Percentiles rank a stretch among this genome's conserved stretches.
Evolutionary conservation across 2,329 filamentous ascomycete species (phyloP).

Genomic region (Penicillium sumatraense): DNA sequence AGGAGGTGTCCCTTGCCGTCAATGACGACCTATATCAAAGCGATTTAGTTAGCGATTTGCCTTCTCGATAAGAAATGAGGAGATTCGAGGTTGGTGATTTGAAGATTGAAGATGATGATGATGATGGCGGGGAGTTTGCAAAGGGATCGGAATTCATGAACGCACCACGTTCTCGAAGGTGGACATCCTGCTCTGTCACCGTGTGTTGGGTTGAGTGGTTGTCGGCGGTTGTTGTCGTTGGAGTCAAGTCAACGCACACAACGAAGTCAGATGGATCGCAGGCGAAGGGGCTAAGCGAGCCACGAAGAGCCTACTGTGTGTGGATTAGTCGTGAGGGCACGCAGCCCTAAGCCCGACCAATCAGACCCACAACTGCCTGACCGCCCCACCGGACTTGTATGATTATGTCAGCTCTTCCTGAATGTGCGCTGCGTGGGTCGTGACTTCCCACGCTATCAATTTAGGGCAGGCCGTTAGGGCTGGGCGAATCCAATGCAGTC

Average conservation of each 20-base stretch:
- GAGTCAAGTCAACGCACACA: constrained; percentile 49
- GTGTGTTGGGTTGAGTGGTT: constrained; percentile 47
- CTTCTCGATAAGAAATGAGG: constrained; percentile 8
- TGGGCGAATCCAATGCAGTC: constrained; percentile 2
- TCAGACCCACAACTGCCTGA: background rate
- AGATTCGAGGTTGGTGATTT: constrained; percentile 5
- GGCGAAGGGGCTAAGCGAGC: constrained; percentile 46
- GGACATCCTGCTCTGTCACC: constrained; percentile 63
- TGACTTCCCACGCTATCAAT: constrained; percentile 4
- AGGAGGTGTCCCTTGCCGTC: constrained; percentile 99
- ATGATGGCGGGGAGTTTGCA: constrained; percentile 16
- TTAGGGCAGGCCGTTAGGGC: constrained; percentile 30
- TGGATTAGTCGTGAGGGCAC: constrained; percentile 40
- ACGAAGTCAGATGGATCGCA: constrained; percentile 47
- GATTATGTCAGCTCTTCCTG: constrained; percentile 10
- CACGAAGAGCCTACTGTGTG: constrained; percentile 38
- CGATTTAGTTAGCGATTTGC: constrained; percentile 48
- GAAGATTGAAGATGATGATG: constrained; percentile 11
- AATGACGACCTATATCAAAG: constrained; percentile 79
- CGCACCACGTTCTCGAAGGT: constrained; percentile 69
- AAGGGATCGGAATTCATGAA: constrained; percentile 32
- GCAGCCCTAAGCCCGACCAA: constrained; percentile 45
- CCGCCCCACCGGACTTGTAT: background rate
- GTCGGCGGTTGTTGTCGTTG: constrained; percentile 54
- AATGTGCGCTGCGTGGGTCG: background rate